Evolutionary conservation across 208 protist genomes (phyloP).

Genomic region (Perkinsela sp.): DNA sequence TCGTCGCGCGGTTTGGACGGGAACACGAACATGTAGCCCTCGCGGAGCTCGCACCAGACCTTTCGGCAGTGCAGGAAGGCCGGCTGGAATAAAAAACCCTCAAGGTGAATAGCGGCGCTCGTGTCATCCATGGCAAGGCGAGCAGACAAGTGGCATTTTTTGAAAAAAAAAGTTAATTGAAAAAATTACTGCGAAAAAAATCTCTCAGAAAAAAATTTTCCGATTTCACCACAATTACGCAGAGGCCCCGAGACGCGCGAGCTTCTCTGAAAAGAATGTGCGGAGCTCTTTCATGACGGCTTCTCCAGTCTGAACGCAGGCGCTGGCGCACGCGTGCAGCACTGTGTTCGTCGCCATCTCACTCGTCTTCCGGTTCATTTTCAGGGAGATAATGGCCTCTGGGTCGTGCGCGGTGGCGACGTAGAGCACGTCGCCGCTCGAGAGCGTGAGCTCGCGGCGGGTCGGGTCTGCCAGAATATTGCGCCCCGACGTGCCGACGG

Average conservation of each 20-base stretch:
- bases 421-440: neutral
- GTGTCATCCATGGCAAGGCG: neutral
- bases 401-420: neutral
- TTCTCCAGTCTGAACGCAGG: neutral
- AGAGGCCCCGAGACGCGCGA: too few species aligned
- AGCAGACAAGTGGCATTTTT: too few species aligned
- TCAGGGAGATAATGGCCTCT: neutral
- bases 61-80: neutral
- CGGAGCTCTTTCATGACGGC: neutral
- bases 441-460: neutral
- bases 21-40: neutral
- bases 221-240: too few species aligned
- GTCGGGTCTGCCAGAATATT: neutral
- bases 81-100: neutral
- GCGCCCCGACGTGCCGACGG: neutral
- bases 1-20: neutral
- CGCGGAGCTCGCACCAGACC: neutral
- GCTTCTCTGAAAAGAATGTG: neutral
- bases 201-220: too few species aligned
- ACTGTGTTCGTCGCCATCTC: neutral
- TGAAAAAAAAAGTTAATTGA: too few species aligned
- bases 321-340: neutral
- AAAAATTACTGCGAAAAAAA: too few species aligned
- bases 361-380: neutral
- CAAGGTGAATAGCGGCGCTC: neutral